Percentiles rank a stretch among this genome's conserved stretches.
phyloP scores from a whole-genome alignment of 1,139 yeast genomes.

The Blastobotrys capitulatus region DNA sequence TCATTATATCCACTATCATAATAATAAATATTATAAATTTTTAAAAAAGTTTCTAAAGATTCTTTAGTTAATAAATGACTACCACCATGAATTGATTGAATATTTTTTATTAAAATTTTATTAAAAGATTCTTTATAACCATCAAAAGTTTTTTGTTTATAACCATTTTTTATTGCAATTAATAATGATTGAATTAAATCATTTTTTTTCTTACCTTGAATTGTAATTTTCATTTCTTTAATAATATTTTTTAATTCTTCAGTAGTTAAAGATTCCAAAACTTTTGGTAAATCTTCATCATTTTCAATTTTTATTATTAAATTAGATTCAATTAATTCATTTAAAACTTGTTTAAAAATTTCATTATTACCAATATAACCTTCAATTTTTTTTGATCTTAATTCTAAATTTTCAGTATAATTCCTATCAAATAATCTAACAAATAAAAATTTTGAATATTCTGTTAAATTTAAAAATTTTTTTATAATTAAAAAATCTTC shows the following conservation, averaged over 20 bases:
- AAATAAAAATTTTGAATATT: constrained; percentile 10
- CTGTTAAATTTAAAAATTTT: constrained; percentile 4
- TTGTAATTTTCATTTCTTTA: not conserved
- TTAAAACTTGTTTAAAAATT: constrained; percentile 2
- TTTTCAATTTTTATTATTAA: constrained; percentile 6
- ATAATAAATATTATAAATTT: constrained; percentile 11
- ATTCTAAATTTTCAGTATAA: constrained; percentile 8
- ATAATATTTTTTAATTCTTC: constrained; percentile 2
- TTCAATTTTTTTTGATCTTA: constrained; percentile 7
- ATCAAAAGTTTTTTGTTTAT: constrained; percentile 4
- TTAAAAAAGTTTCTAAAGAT: constrained; percentile 3
- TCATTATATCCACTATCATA: constrained; percentile 9
- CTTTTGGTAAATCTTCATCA: constrained; percentile 8
- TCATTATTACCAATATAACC: constrained; percentile 9
- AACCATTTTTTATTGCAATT: not conserved
- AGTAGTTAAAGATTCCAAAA: constrained; percentile 7
- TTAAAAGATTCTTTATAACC: not conserved
- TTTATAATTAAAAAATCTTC: constrained; percentile 2
- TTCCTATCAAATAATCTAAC: constrained; percentile 14
- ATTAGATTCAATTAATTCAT: constrained; percentile 1
- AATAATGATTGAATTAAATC: constrained; percentile 4
- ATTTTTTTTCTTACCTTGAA: not conserved
- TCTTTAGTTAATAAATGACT: constrained; percentile 3
- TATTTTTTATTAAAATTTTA: not conserved
- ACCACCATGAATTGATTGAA: constrained; percentile 12